Percentiles rank a stretch among this genome's conserved stretches.
Conservation (phyloP, 352 stramenopile species). For the Phytopythium vexans region DNA sequence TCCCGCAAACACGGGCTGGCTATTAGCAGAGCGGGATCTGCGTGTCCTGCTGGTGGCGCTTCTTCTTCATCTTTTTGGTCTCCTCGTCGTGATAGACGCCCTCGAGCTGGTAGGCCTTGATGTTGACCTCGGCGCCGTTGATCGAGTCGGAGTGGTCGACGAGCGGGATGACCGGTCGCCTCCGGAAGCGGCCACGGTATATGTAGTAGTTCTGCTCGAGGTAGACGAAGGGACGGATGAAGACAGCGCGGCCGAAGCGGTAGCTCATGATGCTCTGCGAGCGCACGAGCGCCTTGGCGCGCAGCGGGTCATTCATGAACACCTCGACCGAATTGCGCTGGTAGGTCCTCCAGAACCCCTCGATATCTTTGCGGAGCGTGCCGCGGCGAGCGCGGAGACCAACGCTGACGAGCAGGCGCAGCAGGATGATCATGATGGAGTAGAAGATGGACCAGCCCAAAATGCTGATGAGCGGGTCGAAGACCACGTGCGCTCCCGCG, state of each 20-base stretch:
- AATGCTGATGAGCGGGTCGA: conserved; percentile 14
- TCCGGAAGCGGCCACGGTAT: conserved; percentile 11
- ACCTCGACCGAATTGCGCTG: conserved; percentile 23
- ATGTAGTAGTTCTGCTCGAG: conserved; percentile 26
- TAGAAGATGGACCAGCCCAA: conserved; percentile 13
- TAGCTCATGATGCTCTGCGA: conserved; percentile 18
- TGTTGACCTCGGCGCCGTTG: conserved; percentile 10
- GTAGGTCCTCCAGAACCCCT: conserved; percentile 16
- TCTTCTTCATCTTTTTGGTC: conserved; percentile 10
- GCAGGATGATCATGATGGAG: conserved; percentile 5
- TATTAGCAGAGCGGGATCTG: conserved; percentile 16
- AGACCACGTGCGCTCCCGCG: conserved; percentile 8
- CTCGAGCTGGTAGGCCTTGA: conserved; percentile 11
- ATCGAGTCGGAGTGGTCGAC: conserved; percentile 6
- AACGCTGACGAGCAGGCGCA: conserved; percentile 8
- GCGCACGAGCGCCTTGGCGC: conserved; percentile 18
- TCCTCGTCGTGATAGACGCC: conserved; percentile 14
- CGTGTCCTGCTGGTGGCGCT: conserved; percentile 6
- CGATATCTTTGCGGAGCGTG: conserved; percentile 10
- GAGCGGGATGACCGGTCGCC: conserved; percentile 12
- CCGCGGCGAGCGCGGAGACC: background rate
- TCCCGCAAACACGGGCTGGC: no score
- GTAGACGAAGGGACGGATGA: conserved; percentile 22
- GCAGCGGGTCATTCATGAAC: conserved; percentile 19
- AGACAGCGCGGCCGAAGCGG: conserved; percentile 17